A percentile compares a stretch with the other conserved stretches of the same genome.
Evolutionary conservation across 1,284 basidiomycete species (phyloP).

Genomic region (Rhodotorula sp.): DNA sequence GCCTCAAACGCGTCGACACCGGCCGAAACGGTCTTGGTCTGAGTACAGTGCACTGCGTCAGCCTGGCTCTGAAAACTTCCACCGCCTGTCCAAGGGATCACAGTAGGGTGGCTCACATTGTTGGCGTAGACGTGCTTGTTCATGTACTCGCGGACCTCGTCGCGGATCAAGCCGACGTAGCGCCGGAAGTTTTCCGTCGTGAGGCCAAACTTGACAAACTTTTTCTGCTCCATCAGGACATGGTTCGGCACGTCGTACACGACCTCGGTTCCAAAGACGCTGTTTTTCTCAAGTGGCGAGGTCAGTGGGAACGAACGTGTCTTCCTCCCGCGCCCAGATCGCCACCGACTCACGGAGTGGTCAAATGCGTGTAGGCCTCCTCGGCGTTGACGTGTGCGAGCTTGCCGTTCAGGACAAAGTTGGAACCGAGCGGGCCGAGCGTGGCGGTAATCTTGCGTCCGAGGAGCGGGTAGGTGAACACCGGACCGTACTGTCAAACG

Average conservation of each 20-base stretch:
- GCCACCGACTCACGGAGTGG: constrained; percentile 39
- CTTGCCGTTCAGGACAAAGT: constrained; percentile 92
- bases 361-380: constrained; percentile 75
- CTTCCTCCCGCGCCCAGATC: no score
- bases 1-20: constrained; percentile 72
- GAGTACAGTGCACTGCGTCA: neutral
- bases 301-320: neutral
- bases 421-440: constrained; percentile 87
- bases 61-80: no score
- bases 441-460: constrained; percentile 89
- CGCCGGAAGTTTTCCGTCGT: constrained; percentile 85
- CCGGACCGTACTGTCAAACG: constrained; percentile 58
- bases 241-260: constrained; percentile 96
- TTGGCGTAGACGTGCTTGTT: constrained; percentile 34
- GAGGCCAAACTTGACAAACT: constrained; percentile 78
- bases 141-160: constrained; percentile 59
- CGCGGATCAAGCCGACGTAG: constrained; percentile 86
- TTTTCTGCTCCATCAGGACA: constrained; percentile 98
- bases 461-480: constrained; percentile 88
- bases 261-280: constrained; percentile 86
- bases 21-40: constrained; percentile 56
- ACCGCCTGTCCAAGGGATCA: no score
- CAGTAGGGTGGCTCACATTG: constrained; percentile 44
- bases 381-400: constrained; percentile 89
- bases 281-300: neutral